Base-by-base conservation (phyloP, 352 stramenopile genomes). In the Phytophthora sojae region DNA sequence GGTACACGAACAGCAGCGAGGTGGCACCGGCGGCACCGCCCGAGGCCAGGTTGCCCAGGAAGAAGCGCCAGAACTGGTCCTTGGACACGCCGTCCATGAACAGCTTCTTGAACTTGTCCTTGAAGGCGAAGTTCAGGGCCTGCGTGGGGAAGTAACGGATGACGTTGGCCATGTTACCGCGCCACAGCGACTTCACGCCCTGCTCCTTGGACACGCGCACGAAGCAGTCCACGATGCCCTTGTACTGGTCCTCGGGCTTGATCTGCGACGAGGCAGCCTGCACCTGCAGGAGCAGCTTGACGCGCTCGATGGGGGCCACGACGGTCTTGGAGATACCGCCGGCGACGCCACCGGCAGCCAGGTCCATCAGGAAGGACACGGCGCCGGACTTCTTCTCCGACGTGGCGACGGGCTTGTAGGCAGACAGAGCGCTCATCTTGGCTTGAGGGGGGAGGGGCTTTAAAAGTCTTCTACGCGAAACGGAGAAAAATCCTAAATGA, bases 51-150 rank as follows among this genome's bases (percentile, higher is more conserved):
- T 99, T 99, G 68, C 98, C 98, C 4, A 96, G 45, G 88, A 99
- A 99, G 92, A 99, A 99, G 69, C 97, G 97, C 77, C 83, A 96
- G 83, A 99, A 99, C 76, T 99, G 92, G 12, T 95, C 97, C 88
- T 99, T 99, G 82, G 88, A 93, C 19, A 95, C 85, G 19, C 88
- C 88, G 69, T 89, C 88, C 56, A 96, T 79, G 77, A 95, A 96
- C 32, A 96, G 59, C 82, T 94, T 89, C 76, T 96, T 96, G 86
- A 96, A 97, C 88, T 96, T 96, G 88, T 98, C 93, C 89, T 97
- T 97, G 80, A 97, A 96, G 63, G 91, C 89, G 57, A 98, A 98
- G 87, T 98, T 98, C 25, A 98, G 71, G 39, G 92, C 93, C 85
- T 98, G 93, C 47, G 88, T 97, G 49, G 93, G 93, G 80, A 98